Conservation (phyloP, 192 early-diverging fungal species). For the Coemansia sp. region DNA sequence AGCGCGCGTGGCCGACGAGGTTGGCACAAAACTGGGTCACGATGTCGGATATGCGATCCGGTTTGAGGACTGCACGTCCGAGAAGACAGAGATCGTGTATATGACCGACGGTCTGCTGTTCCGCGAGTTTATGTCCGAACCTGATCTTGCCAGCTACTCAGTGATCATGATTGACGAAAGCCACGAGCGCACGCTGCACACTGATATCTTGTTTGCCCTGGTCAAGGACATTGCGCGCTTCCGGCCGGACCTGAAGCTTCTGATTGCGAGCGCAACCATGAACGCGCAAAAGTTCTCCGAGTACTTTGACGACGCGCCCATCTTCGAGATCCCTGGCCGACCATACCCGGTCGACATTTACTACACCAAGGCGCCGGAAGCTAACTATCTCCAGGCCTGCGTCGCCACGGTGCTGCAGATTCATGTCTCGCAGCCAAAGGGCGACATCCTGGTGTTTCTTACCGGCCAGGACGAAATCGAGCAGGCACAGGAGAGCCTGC, state of each 20-base stretch:
- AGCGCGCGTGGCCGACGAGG: slow-evolving; percentile 95
- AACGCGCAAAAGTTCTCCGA: slow-evolving; percentile 94
- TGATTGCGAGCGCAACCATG: slow-evolving; percentile 98
- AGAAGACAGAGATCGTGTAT: slow-evolving; percentile 94
- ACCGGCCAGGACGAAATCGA: slow-evolving; percentile 99
- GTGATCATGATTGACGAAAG: slow-evolving; percentile 98
- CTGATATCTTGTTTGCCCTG: slow-evolving; percentile 95
- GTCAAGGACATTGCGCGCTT: slow-evolving; percentile 96
- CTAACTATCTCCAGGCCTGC: slow-evolving; percentile 92
- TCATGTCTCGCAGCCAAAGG: slow-evolving; percentile 84
- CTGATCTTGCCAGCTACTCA: slow-evolving; percentile 86
- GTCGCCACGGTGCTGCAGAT: slow-evolving; percentile 92
- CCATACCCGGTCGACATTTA: slow-evolving; percentile 92
- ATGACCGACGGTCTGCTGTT: slow-evolving; percentile 99
- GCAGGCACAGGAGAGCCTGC: slow-evolving; percentile 77
- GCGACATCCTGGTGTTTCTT: slow-evolving; percentile 94
- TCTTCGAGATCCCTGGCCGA: slow-evolving; percentile 93
- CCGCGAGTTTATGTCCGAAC: slow-evolving; percentile 96
- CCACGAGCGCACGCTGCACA: slow-evolving; percentile 95
- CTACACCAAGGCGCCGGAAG: slow-evolving; percentile 96
- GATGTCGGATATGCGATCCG: slow-evolving; percentile 97
- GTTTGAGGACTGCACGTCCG: slow-evolving; percentile 96
- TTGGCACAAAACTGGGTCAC: slow-evolving; percentile 88
- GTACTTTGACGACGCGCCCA: slow-evolving; percentile 93
- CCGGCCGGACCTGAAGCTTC: slow-evolving; percentile 87